Conservation (phyloP, 2,329 filamentous ascomycete genomes). For the Teratosphaeria viscida region DNA sequence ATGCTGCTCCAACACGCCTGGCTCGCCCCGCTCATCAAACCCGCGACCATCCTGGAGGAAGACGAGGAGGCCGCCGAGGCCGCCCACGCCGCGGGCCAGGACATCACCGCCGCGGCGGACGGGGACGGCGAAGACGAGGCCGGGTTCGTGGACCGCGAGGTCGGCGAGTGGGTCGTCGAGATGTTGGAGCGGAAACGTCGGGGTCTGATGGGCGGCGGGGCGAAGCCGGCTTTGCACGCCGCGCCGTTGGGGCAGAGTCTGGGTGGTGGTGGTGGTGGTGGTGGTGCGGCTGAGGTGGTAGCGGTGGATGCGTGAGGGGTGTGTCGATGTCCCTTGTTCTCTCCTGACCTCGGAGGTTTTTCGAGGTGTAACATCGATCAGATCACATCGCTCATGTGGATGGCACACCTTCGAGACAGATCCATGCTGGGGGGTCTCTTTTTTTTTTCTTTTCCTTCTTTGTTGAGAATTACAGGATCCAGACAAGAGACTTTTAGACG, state of each 20-base stretch:
- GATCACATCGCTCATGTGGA: too few species aligned
- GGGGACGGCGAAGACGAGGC: slow-evolving; percentile 16
- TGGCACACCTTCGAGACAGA: too few species aligned
- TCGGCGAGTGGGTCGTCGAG: slow-evolving; percentile 71
- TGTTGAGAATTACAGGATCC: too few species aligned
- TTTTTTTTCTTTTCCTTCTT: too few species aligned
- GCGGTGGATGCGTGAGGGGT: not conserved
- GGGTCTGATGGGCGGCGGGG: slow-evolving; percentile 44
- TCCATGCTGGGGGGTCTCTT: too few species aligned
- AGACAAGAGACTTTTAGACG: too few species aligned
- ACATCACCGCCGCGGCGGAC: slow-evolving; percentile 7
- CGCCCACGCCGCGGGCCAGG: slow-evolving; percentile 8
- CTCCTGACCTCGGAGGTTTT: not conserved
- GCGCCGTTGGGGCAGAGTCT: slow-evolving; percentile 57
- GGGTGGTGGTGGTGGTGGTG: slow-evolving; percentile 1
- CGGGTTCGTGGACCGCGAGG: slow-evolving; percentile 56
- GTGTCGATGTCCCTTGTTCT: not conserved
- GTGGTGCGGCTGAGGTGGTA: not conserved
- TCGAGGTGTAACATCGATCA: too few species aligned
- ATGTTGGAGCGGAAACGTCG: slow-evolving; percentile 58
- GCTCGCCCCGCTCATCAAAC: slow-evolving; percentile 66
- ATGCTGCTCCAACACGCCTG: slow-evolving; percentile 84
- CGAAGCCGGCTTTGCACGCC: slow-evolving; percentile 75
- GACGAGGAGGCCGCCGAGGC: slow-evolving; percentile 48
- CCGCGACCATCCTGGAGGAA: slow-evolving; percentile 62